phyloP scores from a whole-genome alignment of 1,139 yeast genomes.

The Yamadazyma dendronema region DNA sequence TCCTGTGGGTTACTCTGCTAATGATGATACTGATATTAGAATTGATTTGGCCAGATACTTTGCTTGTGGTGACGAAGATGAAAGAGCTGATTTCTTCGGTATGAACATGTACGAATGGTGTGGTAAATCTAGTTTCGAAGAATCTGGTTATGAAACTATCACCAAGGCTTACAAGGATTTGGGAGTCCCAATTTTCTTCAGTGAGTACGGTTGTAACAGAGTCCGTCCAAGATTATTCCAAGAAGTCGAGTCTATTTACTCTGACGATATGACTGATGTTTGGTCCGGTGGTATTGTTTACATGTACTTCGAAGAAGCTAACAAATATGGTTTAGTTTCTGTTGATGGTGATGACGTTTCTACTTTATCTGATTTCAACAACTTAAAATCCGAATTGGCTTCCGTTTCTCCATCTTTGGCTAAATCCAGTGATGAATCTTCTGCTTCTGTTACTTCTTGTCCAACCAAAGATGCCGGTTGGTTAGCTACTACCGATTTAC shows the following conservation, averaged over 20 bases:
- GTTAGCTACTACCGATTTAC: constrained; percentile 40
- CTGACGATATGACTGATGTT: constrained; percentile 49
- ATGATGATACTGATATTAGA: constrained; percentile 73
- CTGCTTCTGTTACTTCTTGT: constrained; percentile 32
- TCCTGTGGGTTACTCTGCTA: constrained; percentile 93
- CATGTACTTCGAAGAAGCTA: constrained; percentile 83
- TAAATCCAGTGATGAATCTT: constrained; percentile 22
- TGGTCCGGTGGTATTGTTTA: constrained; percentile 94
- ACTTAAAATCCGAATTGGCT: constrained; percentile 58
- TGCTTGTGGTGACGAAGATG: constrained; percentile 67
- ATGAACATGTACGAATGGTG: constrained; percentile 94
- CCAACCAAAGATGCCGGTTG: constrained; percentile 37
- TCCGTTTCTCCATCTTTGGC: constrained; percentile 39
- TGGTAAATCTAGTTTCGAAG: constrained; percentile 61
- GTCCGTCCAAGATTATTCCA: constrained; percentile 61
- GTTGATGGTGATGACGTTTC: constrained; percentile 37
- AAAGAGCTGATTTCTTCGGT: constrained; percentile 85
- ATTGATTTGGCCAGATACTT: constrained; percentile 77
- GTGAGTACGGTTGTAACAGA: constrained; percentile 81
- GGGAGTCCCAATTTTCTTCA: constrained; percentile 77
- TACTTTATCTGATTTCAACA: constrained; percentile 45
- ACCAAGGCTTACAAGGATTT: constrained; percentile 61
- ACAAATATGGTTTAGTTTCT: constrained; percentile 75
- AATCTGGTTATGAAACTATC: constrained; percentile 68
- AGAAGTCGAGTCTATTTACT: constrained; percentile 57